Evolutionary conservation across 164 flowering plant species (phyloP), one percentile per base, ranked within the genome.

Genomic region (Protea cynaroides): DNA sequence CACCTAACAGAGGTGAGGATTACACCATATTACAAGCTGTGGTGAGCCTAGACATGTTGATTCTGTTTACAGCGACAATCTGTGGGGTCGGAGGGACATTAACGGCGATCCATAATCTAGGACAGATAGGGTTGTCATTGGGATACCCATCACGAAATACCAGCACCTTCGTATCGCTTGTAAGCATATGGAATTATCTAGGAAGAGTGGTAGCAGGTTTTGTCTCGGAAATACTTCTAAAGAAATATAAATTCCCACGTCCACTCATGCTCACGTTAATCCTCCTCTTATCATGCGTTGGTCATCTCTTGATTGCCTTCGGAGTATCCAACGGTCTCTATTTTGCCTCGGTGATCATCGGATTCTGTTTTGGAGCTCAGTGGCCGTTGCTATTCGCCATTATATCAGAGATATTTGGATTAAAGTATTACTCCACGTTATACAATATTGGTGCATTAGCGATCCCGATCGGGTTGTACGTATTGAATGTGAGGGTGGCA

Each of bases 351-450:
- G 66, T 84, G 9, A 64, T 86, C 59, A 74, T 79, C 6, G 91
- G 91, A 6, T 81, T 84, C 65, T 76, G 80, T 22, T 82, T 78
- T 25, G 88, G 92, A 0, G 88, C 88, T 0, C 86, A 81, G 38
- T 75, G 80, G 81, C 83, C 88, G 1, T 21, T 84, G 15, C 70
- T 81, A 2, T 84, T 73, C 62, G 79, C 80, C 23, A 83, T 86
- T 19, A 81, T 86, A 13, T 86, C 89, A 0, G 92, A 86, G 57
- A 49, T 84, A 25, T 86, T 86, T 59, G 92, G 92, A 2, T 80
- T 84, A 29, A 86, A 86, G 23, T 79, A 83, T 66, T 86, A 80
- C 73, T 76, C 88, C 8, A 84, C 92, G 3, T 56, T 86, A 49
- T 86, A 75, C 73, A 86, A 83, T 40, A 77, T 82, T 34, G 88